These are phyloP conservation scores for Piper longum DNA, from an alignment of 164 flowering plant species.

Conservation along the genomic window DNA sequence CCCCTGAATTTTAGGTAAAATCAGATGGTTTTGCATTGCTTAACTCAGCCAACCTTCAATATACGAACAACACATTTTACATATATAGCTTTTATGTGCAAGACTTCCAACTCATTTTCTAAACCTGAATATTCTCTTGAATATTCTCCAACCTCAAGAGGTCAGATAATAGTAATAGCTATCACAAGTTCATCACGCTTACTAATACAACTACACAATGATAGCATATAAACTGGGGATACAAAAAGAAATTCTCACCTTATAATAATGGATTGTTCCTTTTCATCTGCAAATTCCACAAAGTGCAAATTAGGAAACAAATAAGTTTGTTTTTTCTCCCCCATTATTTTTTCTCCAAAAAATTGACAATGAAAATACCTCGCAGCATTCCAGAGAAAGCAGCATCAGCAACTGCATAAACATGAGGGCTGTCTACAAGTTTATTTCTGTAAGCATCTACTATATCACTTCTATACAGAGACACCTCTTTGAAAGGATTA, in stretches of 20 bases:
- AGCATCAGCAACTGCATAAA: slow-evolving; percentile 58
- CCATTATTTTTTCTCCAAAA: background rate
- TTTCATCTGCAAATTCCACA: slow-evolving; percentile 45
- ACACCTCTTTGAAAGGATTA: slow-evolving; percentile 75
- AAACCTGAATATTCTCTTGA: no score
- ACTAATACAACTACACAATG: background rate
- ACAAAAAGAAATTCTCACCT: slow-evolving; percentile 29
- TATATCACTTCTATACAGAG: slow-evolving; percentile 43
- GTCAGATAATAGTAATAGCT: background rate
- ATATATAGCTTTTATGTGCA: no score
- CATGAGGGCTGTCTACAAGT: slow-evolving; percentile 51
- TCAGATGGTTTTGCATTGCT: no score
- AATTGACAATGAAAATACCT: slow-evolving; percentile 27
- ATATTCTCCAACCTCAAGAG: background rate
- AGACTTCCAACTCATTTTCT: no score
- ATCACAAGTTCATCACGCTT: background rate
- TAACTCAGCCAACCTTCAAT: no score
- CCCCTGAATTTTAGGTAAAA: no score
- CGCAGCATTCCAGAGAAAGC: slow-evolving; percentile 74
- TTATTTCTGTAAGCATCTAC: slow-evolving; percentile 45
- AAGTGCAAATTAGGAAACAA: background rate
- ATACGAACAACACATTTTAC: no score
- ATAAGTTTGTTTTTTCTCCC: background rate
- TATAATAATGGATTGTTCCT: slow-evolving; percentile 71
- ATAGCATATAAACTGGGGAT: background rate